Conservation (phyloP, 345 rosid genomes). For the Eucalyptus brandiana region DNA sequence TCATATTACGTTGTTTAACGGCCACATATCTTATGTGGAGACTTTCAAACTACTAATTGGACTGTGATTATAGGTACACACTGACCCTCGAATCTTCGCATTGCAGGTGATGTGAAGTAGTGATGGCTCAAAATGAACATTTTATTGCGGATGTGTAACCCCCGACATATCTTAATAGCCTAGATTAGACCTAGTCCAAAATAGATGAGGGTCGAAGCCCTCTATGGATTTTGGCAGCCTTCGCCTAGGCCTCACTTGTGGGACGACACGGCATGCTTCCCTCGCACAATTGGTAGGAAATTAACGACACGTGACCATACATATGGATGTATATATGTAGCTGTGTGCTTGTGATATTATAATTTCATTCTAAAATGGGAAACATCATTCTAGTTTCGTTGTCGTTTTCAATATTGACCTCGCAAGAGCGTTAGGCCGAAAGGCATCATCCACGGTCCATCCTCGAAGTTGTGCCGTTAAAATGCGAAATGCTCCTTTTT, state of each 20-base stretch:
- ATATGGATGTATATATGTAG: background rate
- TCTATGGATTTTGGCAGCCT: too few relatives aligned
- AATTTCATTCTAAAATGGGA: background rate
- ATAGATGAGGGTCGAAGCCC: too few relatives aligned
- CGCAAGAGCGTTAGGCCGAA: background rate
- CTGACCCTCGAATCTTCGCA: background rate
- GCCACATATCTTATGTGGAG: background rate
- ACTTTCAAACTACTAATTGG: background rate
- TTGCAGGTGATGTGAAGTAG: too few relatives aligned
- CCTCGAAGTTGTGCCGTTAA: background rate
- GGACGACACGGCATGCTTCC: background rate
- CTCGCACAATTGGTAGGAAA: background rate
- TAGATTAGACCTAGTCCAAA: too few relatives aligned
- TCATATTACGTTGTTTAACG: too few relatives aligned
- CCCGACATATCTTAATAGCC: too few relatives aligned
- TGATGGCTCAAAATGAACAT: background rate
- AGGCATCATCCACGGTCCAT: background rate
- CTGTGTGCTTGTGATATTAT: background rate
- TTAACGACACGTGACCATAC: background rate
- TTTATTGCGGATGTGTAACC: background rate
- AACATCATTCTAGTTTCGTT: background rate
- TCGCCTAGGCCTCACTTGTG: too few relatives aligned
- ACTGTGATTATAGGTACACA: fast-evolving
- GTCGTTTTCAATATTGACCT: background rate
- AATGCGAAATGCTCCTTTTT: background rate